A percentile compares a stretch with the other conserved stretches of the same genome.
Conservation (phyloP, 768 basidiomycete species). For the Pilatotrama ljubarskyi region DNA sequence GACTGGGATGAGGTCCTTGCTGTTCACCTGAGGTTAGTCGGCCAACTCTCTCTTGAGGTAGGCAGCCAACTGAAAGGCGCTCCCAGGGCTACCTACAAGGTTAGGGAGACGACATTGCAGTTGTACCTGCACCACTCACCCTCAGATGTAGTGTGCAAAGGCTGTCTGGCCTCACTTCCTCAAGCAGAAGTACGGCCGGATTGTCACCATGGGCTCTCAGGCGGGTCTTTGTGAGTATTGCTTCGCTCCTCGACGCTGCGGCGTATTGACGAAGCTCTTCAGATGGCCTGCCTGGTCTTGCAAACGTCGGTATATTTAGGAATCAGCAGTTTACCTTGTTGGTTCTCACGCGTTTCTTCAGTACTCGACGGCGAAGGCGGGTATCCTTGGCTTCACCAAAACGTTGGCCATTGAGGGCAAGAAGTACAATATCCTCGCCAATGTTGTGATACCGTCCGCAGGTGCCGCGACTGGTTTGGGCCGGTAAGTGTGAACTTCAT, state of each 20-base stretch:
- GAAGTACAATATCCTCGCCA: constrained; percentile 89
- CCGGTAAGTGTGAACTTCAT: background rate
- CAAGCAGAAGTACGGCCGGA: constrained; percentile 94
- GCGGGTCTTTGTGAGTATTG: constrained; percentile 82
- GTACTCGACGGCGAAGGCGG: constrained; percentile 94
- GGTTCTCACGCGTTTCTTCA: constrained; percentile 25
- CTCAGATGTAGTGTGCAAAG: constrained; percentile 68
- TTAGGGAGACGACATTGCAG: constrained; percentile 26
- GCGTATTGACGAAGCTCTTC: background rate
- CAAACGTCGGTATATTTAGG: constrained; percentile 59
- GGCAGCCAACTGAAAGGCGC: too few relatives aligned
- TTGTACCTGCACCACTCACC: background rate
- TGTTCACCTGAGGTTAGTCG: constrained; percentile 68
- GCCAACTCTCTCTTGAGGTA: background rate
- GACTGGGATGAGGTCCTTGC: constrained; percentile 95
- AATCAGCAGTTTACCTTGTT: too few relatives aligned
- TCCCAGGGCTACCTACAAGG: constrained; percentile 89
- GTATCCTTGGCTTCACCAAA: constrained; percentile 86
- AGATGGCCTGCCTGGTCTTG: constrained; percentile 97
- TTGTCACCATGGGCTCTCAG: constrained; percentile 91
- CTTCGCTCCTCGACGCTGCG: background rate
- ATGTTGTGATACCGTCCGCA: constrained; percentile 83
- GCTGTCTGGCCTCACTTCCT: constrained; percentile 97
- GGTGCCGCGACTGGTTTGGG: constrained; percentile 51
- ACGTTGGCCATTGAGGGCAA: constrained; percentile 89